These are phyloP conservation scores for Chamaecyparis obtusa DNA, from an alignment of 75 land plant species.

Conservation along the genomic window DNA sequence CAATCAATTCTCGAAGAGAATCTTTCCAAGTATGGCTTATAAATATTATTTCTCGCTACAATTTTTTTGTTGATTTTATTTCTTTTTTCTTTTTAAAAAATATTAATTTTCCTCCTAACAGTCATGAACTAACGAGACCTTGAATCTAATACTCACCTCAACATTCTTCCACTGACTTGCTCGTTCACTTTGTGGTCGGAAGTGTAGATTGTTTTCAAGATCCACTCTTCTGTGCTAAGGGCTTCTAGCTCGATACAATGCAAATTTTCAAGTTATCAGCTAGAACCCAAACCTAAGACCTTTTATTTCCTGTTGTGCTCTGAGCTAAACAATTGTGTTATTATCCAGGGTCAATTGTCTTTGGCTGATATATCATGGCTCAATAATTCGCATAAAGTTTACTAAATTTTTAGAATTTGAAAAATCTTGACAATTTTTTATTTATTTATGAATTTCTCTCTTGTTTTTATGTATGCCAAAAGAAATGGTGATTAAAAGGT, in stretches of 20 bases:
- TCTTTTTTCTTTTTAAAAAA: not conserved
- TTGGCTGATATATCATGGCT: not conserved
- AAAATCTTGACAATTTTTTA: not conserved
- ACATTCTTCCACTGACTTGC: not conserved
- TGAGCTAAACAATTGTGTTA: not conserved
- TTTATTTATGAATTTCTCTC: not conserved
- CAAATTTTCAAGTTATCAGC: not conserved
- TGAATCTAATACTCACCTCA: not conserved
- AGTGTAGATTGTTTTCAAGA: not conserved
- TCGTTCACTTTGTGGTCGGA: not conserved
- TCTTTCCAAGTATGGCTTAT: slow-evolving; percentile 42
- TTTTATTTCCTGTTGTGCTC: not conserved
- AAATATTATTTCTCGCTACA: not conserved
- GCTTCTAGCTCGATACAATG: not conserved
- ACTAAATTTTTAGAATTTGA: not conserved
- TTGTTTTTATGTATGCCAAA: not conserved
- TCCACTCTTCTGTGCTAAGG: not conserved
- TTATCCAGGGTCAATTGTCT: not conserved
- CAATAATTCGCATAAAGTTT: not conserved
- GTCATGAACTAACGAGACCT: not conserved
- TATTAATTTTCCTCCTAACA: not conserved
- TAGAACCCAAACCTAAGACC: not conserved
- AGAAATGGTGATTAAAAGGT: not conserved
- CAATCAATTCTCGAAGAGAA: slow-evolving; percentile 49
- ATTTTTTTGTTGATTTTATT: no score